These are phyloP conservation scores for Fusarium redolens DNA, from an alignment of 2,329 filamentous ascomycete species.

Conservation along the genomic window DNA sequence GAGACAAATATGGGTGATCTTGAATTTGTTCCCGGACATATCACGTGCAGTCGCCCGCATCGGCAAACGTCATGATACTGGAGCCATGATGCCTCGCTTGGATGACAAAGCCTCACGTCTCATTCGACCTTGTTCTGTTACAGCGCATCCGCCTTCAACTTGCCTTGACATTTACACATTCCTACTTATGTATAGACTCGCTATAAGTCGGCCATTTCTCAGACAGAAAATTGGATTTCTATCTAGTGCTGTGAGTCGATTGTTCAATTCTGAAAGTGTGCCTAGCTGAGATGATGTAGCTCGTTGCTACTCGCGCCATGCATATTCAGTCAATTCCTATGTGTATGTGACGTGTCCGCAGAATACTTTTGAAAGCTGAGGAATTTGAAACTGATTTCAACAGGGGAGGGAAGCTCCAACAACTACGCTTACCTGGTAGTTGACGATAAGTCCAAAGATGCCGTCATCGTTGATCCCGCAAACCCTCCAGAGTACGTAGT, in stretches of 20 bases:
- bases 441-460: constrained; percentile 82
- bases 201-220: constrained; percentile 50
- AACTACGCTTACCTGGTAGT: constrained; percentile 89
- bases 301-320: constrained; percentile 62
- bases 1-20: neutral
- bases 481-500: constrained; percentile 75
- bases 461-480: constrained; percentile 83
- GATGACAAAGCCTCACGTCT: constrained; percentile 43
- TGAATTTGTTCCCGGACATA: neutral
- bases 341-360: constrained; percentile 68
- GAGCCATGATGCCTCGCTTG: constrained; percentile 33
- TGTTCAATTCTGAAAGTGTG: neutral
- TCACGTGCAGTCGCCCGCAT: constrained; percentile 39
- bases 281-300: constrained; percentile 15
- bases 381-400: constrained; percentile 15
- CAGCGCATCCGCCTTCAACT: constrained; percentile 7
- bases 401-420: constrained; percentile 81
- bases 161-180: neutral
- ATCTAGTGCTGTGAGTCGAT: constrained; percentile 37
- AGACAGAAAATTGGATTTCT: constrained; percentile 46
- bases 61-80: constrained; percentile 38
- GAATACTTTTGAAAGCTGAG: neutral
- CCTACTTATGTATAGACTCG: constrained; percentile 57
- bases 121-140: constrained; percentile 34
- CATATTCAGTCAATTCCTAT: constrained; percentile 90